Evolutionary conservation across 2,329 filamentous ascomycete genomes (phyloP).

Genomic region (Claviceps africana): DNA sequence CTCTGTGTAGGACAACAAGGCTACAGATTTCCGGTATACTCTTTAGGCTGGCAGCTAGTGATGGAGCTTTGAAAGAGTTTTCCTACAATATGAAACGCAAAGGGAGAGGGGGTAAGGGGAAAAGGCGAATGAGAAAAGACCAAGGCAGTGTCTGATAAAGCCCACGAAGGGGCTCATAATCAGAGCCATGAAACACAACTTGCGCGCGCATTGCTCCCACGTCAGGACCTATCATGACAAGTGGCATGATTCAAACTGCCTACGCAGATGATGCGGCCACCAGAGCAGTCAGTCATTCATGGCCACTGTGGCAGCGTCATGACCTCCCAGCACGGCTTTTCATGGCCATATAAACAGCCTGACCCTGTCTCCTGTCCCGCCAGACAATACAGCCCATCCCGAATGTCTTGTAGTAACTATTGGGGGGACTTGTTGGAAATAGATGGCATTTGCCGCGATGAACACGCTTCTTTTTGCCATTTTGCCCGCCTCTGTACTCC

Average conservation of each 20-base stretch:
- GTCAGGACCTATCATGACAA: neutral
- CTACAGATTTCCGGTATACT: slow-evolving; percentile 4
- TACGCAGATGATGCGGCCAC: neutral
- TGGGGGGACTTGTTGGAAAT: neutral
- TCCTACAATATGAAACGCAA: neutral
- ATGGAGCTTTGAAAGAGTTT: neutral
- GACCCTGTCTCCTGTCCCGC: neutral
- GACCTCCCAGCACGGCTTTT: neutral
- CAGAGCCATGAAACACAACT: neutral
- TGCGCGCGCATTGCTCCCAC: neutral
- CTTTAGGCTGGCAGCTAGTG: neutral
- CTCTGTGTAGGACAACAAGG: neutral
- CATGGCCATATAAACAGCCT: neutral
- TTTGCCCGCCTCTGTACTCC: neutral
- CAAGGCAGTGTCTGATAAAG: neutral
- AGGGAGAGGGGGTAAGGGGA: too few species aligned
- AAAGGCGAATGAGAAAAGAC: neutral
- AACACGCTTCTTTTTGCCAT: neutral
- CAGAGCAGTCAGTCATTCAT: neutral
- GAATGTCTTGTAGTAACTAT: neutral
- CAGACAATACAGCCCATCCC: neutral
- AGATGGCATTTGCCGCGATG: neutral
- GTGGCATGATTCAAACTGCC: neutral
- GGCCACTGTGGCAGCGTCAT: neutral
- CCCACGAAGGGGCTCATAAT: neutral